Evolutionary conservation across 306 rosid genomes (phyloP), one percentile per base, ranked within the genome.

Genomic region (Cucumis melo): DNA sequence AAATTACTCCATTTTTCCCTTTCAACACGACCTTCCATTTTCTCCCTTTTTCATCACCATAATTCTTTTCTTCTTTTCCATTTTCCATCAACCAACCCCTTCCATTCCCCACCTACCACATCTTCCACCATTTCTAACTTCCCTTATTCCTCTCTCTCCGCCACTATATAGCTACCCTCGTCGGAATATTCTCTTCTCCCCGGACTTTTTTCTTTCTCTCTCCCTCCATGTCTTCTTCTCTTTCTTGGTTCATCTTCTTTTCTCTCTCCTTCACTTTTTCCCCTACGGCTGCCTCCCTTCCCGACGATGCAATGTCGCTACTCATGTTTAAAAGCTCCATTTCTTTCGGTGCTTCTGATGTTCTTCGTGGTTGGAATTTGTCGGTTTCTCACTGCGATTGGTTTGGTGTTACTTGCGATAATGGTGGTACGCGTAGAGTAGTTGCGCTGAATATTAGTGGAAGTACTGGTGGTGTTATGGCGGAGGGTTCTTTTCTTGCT

Each of bases 381-480:
- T 81, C 84, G 14, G n/a, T 46, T 0, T 64, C 60, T 54, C 51
- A 79, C 78, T 89, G 93, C 59, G 53, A 44, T 27, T 89, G 89
- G 93, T 60, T 36, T 62, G 87, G 88, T 41, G 87, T 89, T 63
- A 78, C 88, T 1, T 89, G 93, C 74, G 75, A 86, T 32, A 32
- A 32, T n/a, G 58, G 62, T 15, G 42, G 54, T n/a, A 76, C 78
- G 4, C 76, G 58, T n/a, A 80, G 89, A 80, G 87, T 89, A 15
- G 74, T 83, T 15, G 50, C 78, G 41, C 73, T 89, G 42, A 77
- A 74, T 23, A 34, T 89, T 2, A 86, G 87, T 6, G 84, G 83
- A 14, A 80, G 3, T 32, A 4, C 3, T 46, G 19, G 34, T 59
- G 50, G 65, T 14, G 27, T 2, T n/a, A 0, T 20, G 73, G 46